These are phyloP conservation scores for Orbilia quercus DNA, from an alignment of 2,329 filamentous ascomycete species.

Conservation along the genomic window DNA sequence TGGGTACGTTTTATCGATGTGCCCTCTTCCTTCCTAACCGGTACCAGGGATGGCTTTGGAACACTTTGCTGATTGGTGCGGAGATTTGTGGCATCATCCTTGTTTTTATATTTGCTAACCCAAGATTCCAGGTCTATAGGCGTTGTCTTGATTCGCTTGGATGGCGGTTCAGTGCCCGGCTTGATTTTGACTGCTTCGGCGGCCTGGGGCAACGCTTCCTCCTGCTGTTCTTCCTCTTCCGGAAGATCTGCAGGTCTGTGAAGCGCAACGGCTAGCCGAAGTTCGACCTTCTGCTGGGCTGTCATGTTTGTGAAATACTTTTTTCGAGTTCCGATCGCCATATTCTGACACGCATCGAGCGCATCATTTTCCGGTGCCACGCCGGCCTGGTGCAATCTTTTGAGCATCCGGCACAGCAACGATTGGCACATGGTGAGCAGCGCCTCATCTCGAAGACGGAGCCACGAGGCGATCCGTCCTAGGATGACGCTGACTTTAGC, in stretches of 20 bases:
- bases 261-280: conserved; percentile 68
- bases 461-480: conserved; percentile 68
- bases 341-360: conserved; percentile 73
- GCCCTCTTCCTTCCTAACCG: conserved; percentile 23
- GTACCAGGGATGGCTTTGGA: background rate
- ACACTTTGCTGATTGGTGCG: background rate
- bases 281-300: conserved; percentile 83
- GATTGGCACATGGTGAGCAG: conserved; percentile 83
- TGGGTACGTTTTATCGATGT: conserved; percentile 12
- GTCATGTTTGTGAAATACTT: conserved; percentile 81
- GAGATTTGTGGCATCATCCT: background rate
- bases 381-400: conserved; percentile 81
- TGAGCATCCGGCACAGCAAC: conserved; percentile 84
- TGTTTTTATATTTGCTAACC: conserved; percentile 34
- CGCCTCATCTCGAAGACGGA: conserved; percentile 87
- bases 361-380: conserved; percentile 66
- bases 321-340: conserved; percentile 65
- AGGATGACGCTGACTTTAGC: conserved; percentile 63
- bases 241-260: conserved; percentile 69
- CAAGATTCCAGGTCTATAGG: conserved; percentile 29
- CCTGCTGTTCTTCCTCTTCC: conserved; percentile 18
- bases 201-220: background rate
- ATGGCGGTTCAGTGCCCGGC: conserved; percentile 61
- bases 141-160: conserved; percentile 35
- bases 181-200: conserved; percentile 66